These are phyloP conservation scores for Bruguiera hainesii DNA, from an alignment of 441 rosid species.

Conservation along the genomic window DNA sequence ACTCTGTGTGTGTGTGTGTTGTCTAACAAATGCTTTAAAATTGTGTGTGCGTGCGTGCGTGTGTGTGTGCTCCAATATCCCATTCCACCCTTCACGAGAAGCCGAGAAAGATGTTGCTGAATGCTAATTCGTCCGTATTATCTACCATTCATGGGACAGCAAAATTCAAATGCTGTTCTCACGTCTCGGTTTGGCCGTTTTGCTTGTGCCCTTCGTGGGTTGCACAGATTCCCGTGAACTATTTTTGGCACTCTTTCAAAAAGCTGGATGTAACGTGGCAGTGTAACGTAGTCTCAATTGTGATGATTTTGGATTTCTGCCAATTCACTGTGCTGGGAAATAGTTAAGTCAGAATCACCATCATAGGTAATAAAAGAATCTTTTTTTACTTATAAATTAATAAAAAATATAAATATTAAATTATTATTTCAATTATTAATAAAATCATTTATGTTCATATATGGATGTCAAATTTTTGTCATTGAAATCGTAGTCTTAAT, in stretches of 20 bases:
- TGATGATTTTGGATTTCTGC: not conserved
- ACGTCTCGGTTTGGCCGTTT: too few species aligned
- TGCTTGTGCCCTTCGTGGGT: not conserved
- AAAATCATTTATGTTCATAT: too few species aligned
- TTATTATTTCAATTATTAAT: too few species aligned
- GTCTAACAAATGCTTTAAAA: conserved; percentile 1
- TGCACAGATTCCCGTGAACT: conserved; percentile 14
- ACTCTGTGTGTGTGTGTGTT: too few species aligned
- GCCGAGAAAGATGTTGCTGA: conserved; percentile 13
- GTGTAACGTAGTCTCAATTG: not conserved
- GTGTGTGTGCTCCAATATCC: too few species aligned
- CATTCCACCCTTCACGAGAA: conserved; percentile 15
- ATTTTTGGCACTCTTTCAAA: not conserved
- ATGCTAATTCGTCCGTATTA: conserved; percentile 27
- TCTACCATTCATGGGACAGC: not conserved
- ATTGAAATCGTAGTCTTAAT: too few species aligned
- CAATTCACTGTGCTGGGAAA: not conserved
- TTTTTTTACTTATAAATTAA: too few species aligned
- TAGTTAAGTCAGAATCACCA: too few species aligned
- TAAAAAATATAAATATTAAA: too few species aligned
- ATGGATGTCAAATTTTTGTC: too few species aligned
- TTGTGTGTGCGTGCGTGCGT: too few species aligned
- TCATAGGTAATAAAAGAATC: too few species aligned
- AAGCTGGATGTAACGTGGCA: not conserved
- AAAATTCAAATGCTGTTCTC: not conserved